phyloP scores from a whole-genome alignment of 202 grass and related monocot species.

The Carex arenaria region DNA sequence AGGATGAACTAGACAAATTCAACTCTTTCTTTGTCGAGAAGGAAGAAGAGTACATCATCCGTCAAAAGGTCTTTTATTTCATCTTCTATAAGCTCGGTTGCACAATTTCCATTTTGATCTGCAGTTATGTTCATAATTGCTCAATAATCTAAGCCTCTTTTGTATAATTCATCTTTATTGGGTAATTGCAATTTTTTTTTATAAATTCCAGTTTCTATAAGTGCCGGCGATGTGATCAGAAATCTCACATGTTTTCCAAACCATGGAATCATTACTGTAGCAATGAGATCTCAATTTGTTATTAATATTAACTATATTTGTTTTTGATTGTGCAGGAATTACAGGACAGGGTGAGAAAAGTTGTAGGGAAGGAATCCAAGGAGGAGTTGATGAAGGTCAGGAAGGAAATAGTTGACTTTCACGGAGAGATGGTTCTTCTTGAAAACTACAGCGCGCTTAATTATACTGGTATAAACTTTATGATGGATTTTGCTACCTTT shows the following conservation, averaged over 20 bases:
- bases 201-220: not conserved
- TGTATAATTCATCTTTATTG: not conserved
- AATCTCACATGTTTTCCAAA: constrained; percentile 19
- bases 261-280: not conserved
- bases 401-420: constrained; percentile 90
- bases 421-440: constrained; percentile 98
- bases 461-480: constrained; percentile 59
- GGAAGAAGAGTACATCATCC: constrained; percentile 99
- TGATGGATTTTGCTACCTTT: not conserved
- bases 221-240: not conserved
- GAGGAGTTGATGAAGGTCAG: constrained; percentile 76
- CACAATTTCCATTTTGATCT: not conserved
- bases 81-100: not conserved
- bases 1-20: constrained; percentile 94
- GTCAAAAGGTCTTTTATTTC: constrained; percentile 57
- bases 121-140: not conserved
- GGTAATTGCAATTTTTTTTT: not conserved
- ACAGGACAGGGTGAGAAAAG: constrained; percentile 57
- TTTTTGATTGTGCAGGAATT: constrained; percentile 50
- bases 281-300: not conserved
- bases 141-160: not conserved
- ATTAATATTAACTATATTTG: not conserved
- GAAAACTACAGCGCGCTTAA: constrained; percentile 96
- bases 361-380: constrained; percentile 52
- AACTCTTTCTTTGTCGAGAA: constrained; percentile 90